Conservation (phyloP, 495 filamentous ascomycete species). For the Tuber brumale region DNA sequence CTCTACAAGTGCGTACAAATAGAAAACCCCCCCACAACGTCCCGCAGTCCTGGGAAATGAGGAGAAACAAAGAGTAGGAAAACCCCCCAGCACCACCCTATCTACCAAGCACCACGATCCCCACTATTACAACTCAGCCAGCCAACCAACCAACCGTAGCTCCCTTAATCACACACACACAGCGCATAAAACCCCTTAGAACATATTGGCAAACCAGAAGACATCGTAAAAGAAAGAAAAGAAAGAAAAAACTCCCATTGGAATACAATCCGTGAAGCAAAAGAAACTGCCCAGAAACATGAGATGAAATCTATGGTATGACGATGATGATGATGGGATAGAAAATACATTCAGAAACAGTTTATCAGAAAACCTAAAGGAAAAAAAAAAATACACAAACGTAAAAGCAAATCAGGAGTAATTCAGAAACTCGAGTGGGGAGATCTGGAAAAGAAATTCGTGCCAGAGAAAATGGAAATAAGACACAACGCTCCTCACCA, state of each 20-base stretch:
- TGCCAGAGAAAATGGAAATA: not conserved
- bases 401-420: not conserved
- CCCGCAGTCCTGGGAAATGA: not conserved
- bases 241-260: not conserved
- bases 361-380: not conserved
- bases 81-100: not conserved
- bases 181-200: not conserved
- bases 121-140: not conserved
- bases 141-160: not conserved
- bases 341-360: not conserved
- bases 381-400: not conserved
- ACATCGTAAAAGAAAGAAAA: not conserved
- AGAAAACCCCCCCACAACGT: not conserved
- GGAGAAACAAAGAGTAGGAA: not conserved
- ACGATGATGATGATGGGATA: not conserved
- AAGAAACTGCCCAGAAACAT: not conserved
- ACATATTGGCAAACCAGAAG: not conserved
- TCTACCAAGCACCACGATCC: not conserved
- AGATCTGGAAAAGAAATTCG: not conserved
- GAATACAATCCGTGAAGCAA: slow-evolving; percentile 1
- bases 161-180: slow-evolving; percentile 1
- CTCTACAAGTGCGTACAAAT: not conserved
- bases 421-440: not conserved
- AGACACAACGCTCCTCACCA: not conserved
- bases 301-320: not conserved